These are phyloP conservation scores for Phytopythium helicoides DNA, from an alignment of 352 stramenopile genomes.

Conservation along the genomic window DNA sequence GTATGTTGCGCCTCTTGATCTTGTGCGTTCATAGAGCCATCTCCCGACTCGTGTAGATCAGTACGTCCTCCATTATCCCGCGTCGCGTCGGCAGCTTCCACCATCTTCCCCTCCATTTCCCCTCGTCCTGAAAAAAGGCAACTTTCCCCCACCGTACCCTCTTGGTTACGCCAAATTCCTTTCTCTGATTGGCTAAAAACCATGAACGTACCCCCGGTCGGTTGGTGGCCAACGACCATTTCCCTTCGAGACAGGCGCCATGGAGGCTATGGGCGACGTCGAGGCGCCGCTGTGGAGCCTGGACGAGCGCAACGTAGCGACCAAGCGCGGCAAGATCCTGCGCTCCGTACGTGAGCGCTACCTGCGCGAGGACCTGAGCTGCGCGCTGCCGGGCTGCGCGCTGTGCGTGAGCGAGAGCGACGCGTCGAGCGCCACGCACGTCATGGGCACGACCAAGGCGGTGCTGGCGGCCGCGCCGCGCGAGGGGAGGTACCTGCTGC, in stretches of 20 bases:
- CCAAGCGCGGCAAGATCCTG: conserved; percentile 76
- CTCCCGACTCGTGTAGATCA: not conserved
- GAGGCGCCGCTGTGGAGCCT: conserved; percentile 62
- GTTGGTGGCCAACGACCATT: too few species aligned
- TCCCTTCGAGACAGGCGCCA: too few species aligned
- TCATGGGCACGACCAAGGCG: conserved; percentile 56
- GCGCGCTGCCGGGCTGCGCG: conserved; percentile 52
- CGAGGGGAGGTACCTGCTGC: conserved; percentile 69
- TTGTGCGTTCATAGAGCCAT: not conserved
- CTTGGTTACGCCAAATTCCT: too few species aligned
- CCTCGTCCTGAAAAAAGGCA: too few species aligned
- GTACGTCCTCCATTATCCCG: not conserved
- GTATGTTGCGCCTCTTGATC: too few species aligned
- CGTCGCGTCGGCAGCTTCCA: too few species aligned
- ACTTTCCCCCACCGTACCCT: too few species aligned
- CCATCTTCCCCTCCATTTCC: too few species aligned
- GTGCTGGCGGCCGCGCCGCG: conserved; percentile 51
- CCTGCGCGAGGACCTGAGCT: conserved; percentile 86
- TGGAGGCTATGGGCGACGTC: not conserved
- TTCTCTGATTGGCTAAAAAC: too few species aligned
- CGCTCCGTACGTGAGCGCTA: conserved; percentile 86
- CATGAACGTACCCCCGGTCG: too few species aligned
- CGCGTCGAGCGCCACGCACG: conserved; percentile 47
- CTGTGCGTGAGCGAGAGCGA: conserved; percentile 62
- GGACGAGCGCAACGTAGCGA: conserved; percentile 78